Evolutionary conservation across 192 early-diverging fungal genomes (phyloP), one percentile per base, ranked within the genome.

Genomic region (Umbelopsis isabellina): DNA sequence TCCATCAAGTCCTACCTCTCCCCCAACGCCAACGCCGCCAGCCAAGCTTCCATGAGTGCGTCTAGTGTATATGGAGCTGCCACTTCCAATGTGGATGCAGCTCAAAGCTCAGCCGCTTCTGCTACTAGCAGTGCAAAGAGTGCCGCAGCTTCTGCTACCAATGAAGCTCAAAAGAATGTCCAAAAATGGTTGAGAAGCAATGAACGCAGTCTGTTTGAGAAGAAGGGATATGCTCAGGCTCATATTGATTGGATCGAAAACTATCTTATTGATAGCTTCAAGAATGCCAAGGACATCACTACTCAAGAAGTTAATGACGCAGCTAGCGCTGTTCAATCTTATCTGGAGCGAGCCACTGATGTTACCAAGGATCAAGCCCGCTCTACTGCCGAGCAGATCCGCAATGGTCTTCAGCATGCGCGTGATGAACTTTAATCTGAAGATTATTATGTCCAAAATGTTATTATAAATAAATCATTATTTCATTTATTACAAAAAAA

Each of bases 211-310:
- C 33, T 61, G 15, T 61, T 37, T 35, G 55, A 61, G 33, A 61
- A 61, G 30, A 61, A 61, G 55, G 55, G 55, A 35, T 61, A 61
- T 61, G 27, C 55, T 12, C 55, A 61, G 37, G 55, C 55, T 11
- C 55, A 61, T 30, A 61, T 61, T 61, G 55, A 61, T 13, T 61
- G 55, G 55, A n/a, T 61, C n/a, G 55, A 61, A 33, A 61, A 61
- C 27, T 61, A 37, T 18, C 30, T 61, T 18, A 61, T 61, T n/a
- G 18, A 37, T 15, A 61, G 33, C 27, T 61, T 61, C 30, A 61
- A 61, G 8, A 61, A 61, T 18, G 30, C 55, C 30, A 25, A n/a
- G 8, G 27, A 30, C 30, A 61, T 61, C 27, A 61, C 55, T 61
- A 61, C 27, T 61, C 27, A 61, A 18, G 55, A 61, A n/a, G 55